Evolutionary conservation across 192 early-diverging fungal species (phyloP), one percentile per base, ranked within the genome.

Genomic region (Coemansia umbellata): DNA sequence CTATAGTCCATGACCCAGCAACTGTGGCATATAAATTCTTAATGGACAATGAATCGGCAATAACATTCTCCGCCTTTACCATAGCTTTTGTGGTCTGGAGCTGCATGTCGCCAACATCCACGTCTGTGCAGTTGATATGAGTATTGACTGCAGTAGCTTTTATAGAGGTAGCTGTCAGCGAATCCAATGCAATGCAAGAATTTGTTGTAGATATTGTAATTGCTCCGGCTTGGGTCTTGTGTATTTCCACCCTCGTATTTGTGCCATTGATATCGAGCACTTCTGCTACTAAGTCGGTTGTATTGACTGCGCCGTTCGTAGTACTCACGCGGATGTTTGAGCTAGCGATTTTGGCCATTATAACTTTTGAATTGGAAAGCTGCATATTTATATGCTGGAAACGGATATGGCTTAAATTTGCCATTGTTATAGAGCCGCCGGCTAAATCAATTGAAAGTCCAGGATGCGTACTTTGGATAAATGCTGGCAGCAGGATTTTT

Each of bases 1-100:
- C 47, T 10, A 66, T 36, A 22, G 31, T 37, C 64, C 64, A 66
- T 5, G 24, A 37, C 15, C 64, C 64, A 21, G 58, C 55, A 14
- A 66, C 31, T 43, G 53, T 59, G 36, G 56, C 50, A n/a, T 66
- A 59, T 5, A 4, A 23, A 10, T 55, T 66, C 10, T 23, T 23
- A 8, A 66, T 47, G 28, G 27, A 30, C 17, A 66, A 45, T 8
- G 45, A 49, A 21, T 58, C 45, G 2, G 56, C 55, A 0, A 2
- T 9, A 10, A 66, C 31, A 4, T 27, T 19, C 18, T 23, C 49
- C 8, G 55, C 53, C 2, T 24, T 36, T 11, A 66, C 55, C 1
- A 56, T 36, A 11, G 55, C 50, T 31, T 66, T 66, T 43, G 50
- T 53, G 3, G 64, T 66, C 3, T 36, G 11, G 3, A 66, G 50